Base-by-base conservation (phyloP, 202 grass and related monocot species). In the Hordeum pubiflorum region DNA sequence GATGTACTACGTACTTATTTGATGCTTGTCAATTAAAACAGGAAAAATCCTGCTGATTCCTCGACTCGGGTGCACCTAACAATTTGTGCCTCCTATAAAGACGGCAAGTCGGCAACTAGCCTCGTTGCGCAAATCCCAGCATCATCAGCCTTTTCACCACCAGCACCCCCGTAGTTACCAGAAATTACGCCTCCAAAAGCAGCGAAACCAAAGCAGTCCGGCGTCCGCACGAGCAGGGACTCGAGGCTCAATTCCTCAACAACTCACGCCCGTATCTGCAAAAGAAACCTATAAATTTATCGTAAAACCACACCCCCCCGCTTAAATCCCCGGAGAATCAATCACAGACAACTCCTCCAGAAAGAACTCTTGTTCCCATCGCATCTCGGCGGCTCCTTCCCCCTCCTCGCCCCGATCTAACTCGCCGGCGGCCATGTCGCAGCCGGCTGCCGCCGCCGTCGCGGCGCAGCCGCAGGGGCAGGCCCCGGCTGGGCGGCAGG, bases 341-440 rank as follows among this genome's bases (percentile, higher is more conserved):
- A 44, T 31, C 73, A 13, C 40, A 60, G 31, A 34, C 9, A 58
- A 39, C 63, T 31, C 23, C 56, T 23, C 58, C 58, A 14, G 37
- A 74, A 77, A 77, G 57, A 54, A 39, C 6, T 57, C 18, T 64
- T 62, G 23, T 64, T 46, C 12, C 40, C 2, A 37, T 74, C 69
- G 27, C 87, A 86, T 90, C 88, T 86, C 50, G 40, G 37, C 86
- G 65, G 33, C 74, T 24, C 69, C 78, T 41, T 33, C 74, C 29
- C 48, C 75, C 34, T 14, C 39, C 23, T 57, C 74, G 62, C 78
- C 57, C 56, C 33, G 83, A 80, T 85, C 84, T 21, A 85, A 61
- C 77, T 89, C 74, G 82, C 64, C 79, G 81, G 77, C 81, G 64
- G 90, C 81, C 71, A 99, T 99, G 96, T 84, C 89, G 84, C 85